Base-by-base conservation (phyloP, 2,329 filamentous ascomycete species). In the Arthrinium puccinioides region DNA sequence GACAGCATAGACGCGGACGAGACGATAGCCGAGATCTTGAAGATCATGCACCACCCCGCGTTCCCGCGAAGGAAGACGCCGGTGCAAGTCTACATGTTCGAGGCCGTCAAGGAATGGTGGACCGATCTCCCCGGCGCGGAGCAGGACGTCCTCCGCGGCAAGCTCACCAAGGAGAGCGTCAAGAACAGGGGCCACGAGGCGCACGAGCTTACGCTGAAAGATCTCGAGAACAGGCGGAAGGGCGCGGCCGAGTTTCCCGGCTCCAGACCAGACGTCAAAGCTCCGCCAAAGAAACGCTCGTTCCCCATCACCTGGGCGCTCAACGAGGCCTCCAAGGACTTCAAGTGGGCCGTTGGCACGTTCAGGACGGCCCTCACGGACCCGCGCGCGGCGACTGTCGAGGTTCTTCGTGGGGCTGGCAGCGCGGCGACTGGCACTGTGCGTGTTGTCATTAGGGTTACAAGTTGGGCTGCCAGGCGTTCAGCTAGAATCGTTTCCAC, bases 21-120 rank as follows among this genome's bases (percentile, higher is more conserved):
- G 49, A 74, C 83, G 2, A 58, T 84, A 26, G 60, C 76, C 35
- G 79, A 84, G 42, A 73, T 82, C 36, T 55, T 76, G 27, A 64
- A 67, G 6, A 70, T 82, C 9, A 79, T 86, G 58, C 82, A 86
- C 52, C 82, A 86, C 50, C 82, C 82, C 1, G 76, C 75, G 0
- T 60, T 79, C 16, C 71, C 54, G 37, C 32, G 45, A 39, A 48
- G 37, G 38, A 79, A 32, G 69, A 82, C 49, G 61, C 66, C 47
- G 56, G 66, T 79, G 9, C 82, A 85, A 44, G 63, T 68, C 19
- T 75, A 69, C 42, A 86, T 86, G 82, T 85, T 78, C 53, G 62
- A 69, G 27, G 70, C 72, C 4, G 77, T 85, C 5, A 63, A 79
- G 49, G 63, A 64, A n/a, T 86, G 81, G 81, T 56, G 54, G 54